Percentiles rank a stretch among this genome's conserved stretches.
Conservation (phyloP, 2,329 filamentous ascomycete genomes). For the Pezicula carpinea region DNA sequence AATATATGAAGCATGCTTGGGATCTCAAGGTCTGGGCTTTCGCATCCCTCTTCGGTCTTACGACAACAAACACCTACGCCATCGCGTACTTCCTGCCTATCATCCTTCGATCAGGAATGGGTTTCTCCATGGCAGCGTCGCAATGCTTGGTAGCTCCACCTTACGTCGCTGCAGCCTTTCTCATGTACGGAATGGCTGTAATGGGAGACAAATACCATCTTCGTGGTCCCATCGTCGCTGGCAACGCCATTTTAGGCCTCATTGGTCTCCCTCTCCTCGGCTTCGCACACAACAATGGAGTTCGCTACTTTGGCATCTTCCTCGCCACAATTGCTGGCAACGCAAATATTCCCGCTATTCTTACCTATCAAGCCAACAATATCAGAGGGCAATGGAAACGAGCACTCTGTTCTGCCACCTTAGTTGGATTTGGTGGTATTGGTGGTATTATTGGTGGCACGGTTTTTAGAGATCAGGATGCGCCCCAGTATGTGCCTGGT, state of each 20-base stretch:
- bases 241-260: constrained; percentile 41
- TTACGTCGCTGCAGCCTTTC: constrained; percentile 40
- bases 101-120: constrained; percentile 56
- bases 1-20: constrained; percentile 41
- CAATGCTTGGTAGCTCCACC: constrained; percentile 53
- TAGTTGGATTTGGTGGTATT: constrained; percentile 72
- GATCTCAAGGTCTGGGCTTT: constrained; percentile 61
- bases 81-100: constrained; percentile 77
- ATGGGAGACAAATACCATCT: constrained; percentile 49
- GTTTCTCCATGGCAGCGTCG: constrained; percentile 43
- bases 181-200: constrained; percentile 41
- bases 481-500: constrained; percentile 41
- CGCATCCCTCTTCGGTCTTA: constrained; percentile 56
- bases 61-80: constrained; percentile 69
- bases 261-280: constrained; percentile 40
- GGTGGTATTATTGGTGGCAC: constrained; percentile 73
- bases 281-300: constrained; percentile 41
- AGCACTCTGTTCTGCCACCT: constrained; percentile 69
- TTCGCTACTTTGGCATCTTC: constrained; percentile 52
- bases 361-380: constrained; percentile 82
- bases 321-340: constrained; percentile 49
- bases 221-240: constrained; percentile 17
- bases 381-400: constrained; percentile 87
- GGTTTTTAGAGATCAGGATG: constrained; percentile 61
- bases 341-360: constrained; percentile 67